Evolutionary conservation across 2,329 filamentous ascomycete species (phyloP).

Genomic region (Arthroderma sp.): DNA sequence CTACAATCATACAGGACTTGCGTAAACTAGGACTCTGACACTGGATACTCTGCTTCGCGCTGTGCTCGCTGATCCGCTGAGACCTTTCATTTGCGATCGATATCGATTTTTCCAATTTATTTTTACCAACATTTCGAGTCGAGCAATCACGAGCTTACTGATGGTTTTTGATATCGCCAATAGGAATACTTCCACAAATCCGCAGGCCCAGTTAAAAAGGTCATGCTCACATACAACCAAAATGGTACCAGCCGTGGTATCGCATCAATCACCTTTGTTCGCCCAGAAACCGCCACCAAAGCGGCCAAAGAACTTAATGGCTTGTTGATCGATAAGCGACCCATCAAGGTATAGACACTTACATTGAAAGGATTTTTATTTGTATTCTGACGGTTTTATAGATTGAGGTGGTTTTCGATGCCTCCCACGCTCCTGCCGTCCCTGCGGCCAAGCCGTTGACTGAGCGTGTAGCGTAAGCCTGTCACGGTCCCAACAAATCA

Average conservation of each 20-base stretch:
- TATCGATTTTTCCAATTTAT: conserved; percentile 5
- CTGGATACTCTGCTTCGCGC: conserved; percentile 27
- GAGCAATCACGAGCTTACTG: conserved; percentile 26
- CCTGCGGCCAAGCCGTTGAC: conserved; percentile 59
- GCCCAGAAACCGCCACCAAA: conserved; percentile 67
- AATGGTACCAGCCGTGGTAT: conserved; percentile 84
- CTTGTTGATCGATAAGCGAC: conserved; percentile 74
- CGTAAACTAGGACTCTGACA: too few species aligned
- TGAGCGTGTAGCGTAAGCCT: conserved; percentile 63
- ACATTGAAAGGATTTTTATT: neutral
- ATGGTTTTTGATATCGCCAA: conserved; percentile 36
- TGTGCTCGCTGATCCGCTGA: conserved; percentile 46
- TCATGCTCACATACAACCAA: conserved; percentile 84
- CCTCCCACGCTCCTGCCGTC: conserved; percentile 55
- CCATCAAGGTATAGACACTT: conserved; percentile 63
- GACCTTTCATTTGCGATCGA: conserved; percentile 13
- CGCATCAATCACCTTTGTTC: conserved; percentile 75
- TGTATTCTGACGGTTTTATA: conserved; percentile 22
- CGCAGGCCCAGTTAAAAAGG: conserved; percentile 80
- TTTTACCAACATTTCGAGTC: conserved; percentile 15
- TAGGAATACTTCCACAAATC: conserved; percentile 95
- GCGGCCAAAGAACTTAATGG: conserved; percentile 77
- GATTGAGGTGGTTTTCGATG: conserved; percentile 85
- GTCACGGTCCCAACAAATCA: neutral
- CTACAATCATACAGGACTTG: neutral